These are phyloP conservation scores for Fusarium anthophilum DNA, from an alignment of 2,329 filamentous ascomycete genomes.

Conservation along the genomic window DNA sequence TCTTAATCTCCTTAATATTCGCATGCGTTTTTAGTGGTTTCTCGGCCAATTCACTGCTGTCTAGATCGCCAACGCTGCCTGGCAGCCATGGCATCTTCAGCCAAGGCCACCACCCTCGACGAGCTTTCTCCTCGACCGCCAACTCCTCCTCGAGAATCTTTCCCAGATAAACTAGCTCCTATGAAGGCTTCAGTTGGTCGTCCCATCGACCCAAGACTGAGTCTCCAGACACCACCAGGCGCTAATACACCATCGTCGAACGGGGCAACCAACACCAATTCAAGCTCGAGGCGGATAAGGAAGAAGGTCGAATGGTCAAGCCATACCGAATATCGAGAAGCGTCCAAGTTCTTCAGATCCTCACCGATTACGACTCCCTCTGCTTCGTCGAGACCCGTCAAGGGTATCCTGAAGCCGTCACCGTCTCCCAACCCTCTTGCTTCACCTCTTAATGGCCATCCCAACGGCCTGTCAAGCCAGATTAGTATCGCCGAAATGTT, in stretches of 20 bases:
- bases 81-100: slow-evolving; percentile 56
- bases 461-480: slow-evolving; percentile 50
- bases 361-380: slow-evolving; percentile 54
- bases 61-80: slow-evolving; percentile 53
- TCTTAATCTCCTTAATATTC: slow-evolving; percentile 9
- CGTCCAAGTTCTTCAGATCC: slow-evolving; percentile 49
- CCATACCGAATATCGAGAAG: slow-evolving; percentile 59
- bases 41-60: slow-evolving; percentile 46
- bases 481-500: slow-evolving; percentile 80
- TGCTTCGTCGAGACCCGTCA: slow-evolving; percentile 59
- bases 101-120: slow-evolving; percentile 56
- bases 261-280: slow-evolving; percentile 53
- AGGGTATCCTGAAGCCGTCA: slow-evolving; percentile 81
- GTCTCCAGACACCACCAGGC: slow-evolving; percentile 62
- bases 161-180: slow-evolving; percentile 49
- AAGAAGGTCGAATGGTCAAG: slow-evolving; percentile 69
- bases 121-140: slow-evolving; percentile 68
- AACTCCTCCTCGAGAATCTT: slow-evolving; percentile 71
- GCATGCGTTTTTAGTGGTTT: slow-evolving; percentile 37
- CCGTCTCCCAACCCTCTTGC: slow-evolving; percentile 58
- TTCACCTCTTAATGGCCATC: slow-evolving; percentile 52
- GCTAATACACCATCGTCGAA: slow-evolving; percentile 56
- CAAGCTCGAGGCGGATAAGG: slow-evolving; percentile 55
- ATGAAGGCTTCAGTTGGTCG: slow-evolving; percentile 50
- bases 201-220: slow-evolving; percentile 50